Percentiles rank a stretch among this genome's conserved stretches.
These are phyloP conservation scores for Platismatia glauca DNA, from an alignment of 495 filamentous ascomycete species.

Conservation along the genomic window DNA sequence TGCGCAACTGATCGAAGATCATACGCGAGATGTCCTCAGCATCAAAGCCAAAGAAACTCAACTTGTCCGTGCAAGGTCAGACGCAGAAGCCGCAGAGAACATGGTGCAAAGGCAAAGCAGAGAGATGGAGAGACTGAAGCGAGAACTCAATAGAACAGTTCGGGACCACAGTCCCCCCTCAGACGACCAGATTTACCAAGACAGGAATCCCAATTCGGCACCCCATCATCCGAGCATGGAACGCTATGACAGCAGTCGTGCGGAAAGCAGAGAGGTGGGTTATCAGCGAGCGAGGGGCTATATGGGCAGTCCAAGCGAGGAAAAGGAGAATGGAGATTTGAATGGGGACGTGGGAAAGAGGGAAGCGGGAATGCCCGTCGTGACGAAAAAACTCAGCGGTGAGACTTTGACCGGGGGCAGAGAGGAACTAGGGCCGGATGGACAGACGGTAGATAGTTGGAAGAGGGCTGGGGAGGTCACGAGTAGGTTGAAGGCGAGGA, in stretches of 20 bases:
- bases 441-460: conserved; percentile 81
- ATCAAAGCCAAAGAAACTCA: conserved; percentile 99
- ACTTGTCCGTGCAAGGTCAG: conserved; percentile 78
- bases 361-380: conserved; percentile 17
- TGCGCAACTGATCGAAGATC: conserved; percentile 92
- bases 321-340: conserved; percentile 63
- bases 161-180: conserved; percentile 15
- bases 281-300: conserved; percentile 49
- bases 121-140: conserved; percentile 89
- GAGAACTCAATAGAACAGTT: conserved; percentile 42
- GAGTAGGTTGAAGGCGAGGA: conserved; percentile 89
- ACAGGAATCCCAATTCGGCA: conserved; percentile 31
- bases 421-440: conserved; percentile 25
- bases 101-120: conserved; percentile 71
- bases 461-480: conserved; percentile 98
- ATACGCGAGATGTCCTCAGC: conserved; percentile 86
- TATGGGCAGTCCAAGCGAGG: conserved; percentile 65
- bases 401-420: not conserved
- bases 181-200: conserved; percentile 45
- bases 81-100: conserved; percentile 80
- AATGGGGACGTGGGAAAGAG: conserved; percentile 30
- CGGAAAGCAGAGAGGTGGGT: conserved; percentile 12
- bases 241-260: conserved; percentile 7
- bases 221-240: conserved; percentile 12
- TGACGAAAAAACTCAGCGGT: conserved; percentile 22